Evolutionary conservation across 345 rosid species (phyloP), one percentile per base, ranked within the genome.

Genomic region (Salix caprea): DNA sequence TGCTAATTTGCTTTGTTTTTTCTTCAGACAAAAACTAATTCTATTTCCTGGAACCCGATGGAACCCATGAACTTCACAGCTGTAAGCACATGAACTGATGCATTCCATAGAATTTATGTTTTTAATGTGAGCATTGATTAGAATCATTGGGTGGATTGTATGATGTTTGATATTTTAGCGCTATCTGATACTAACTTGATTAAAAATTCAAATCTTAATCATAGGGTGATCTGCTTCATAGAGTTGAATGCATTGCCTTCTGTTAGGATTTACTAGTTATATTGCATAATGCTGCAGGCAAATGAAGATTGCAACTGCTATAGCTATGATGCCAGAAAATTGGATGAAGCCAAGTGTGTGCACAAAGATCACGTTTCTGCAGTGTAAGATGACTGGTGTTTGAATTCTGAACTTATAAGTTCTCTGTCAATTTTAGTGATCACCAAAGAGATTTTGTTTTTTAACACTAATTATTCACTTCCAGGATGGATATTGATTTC

Each of bases 311-410:
- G 91, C 82, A 92, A 82, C 76, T 94, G 98, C 84, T 94, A 96
- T 81, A 94, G 98, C 74, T 96, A 86, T 80, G 97, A 96, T 77
- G 84, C 90, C 75, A 88, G 99, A 83, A 96, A 94, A 83, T 72
- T 92, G 85, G 89, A 87, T 2, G 98, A 92, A 81, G 95, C 97
- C 70, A 91, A 90, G 84, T 91, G 92, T 76, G 99, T 96, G 60
- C 99, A 96, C 85, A 88, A 88, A 87, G 98, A 90, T 85, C 99
- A 96, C 82, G 99, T 94, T 81, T 94, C 99, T 87, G 94, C 99
- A 71, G 99, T 96, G 98, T 96, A 90, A 86, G 94, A 81, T 77
- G 66, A 42, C 46, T 36, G 76, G 8, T 58, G 50, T 48, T 21
- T 67, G 21, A 39, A 46, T 80, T 79, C 44, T 52, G 18, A 64